Conservation (phyloP, 139 green algal genomes). For the Closterium sp. region DNA sequence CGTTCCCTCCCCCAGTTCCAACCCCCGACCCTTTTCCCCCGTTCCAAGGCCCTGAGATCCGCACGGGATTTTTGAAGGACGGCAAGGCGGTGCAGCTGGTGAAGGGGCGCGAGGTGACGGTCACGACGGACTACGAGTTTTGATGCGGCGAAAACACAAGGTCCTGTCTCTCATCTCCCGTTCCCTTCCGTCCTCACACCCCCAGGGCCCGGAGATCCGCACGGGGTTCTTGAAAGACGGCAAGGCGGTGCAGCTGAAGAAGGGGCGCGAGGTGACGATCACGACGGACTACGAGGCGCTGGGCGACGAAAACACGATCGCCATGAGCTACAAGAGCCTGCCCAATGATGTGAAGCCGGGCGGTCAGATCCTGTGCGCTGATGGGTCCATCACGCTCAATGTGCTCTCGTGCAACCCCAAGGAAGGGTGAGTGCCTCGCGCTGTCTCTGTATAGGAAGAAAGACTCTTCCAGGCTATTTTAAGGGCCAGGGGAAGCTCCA, state of each 20-base stretch:
- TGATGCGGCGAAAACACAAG: conserved; percentile 75
- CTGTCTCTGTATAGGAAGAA: neutral
- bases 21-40: too few relatives aligned
- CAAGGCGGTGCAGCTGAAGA: conserved; percentile 40
- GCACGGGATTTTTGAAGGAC: conserved; percentile 82
- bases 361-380: conserved; percentile 63
- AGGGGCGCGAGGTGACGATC: conserved; percentile 31
- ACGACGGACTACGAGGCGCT: conserved; percentile 88
- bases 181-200: neutral
- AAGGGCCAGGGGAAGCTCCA: neutral
- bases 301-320: conserved; percentile 78
- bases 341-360: conserved; percentile 71
- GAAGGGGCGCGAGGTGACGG: conserved; percentile 20
- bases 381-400: conserved; percentile 93
- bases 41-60: conserved; percentile 50
- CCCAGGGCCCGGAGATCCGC: conserved; percentile 91
- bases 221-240: conserved; percentile 79
- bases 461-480: neutral
- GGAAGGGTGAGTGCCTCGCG: conserved; percentile 57
- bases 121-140: conserved; percentile 87
- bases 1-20: neutral
- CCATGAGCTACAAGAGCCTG: conserved; percentile 66
- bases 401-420: conserved; percentile 77
- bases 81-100: conserved; percentile 43
- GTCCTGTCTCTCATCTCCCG: too few relatives aligned